These are phyloP conservation scores for Vitis hybrid DNA, from an alignment of 177 flowering plant species.

Conservation along the genomic window DNA sequence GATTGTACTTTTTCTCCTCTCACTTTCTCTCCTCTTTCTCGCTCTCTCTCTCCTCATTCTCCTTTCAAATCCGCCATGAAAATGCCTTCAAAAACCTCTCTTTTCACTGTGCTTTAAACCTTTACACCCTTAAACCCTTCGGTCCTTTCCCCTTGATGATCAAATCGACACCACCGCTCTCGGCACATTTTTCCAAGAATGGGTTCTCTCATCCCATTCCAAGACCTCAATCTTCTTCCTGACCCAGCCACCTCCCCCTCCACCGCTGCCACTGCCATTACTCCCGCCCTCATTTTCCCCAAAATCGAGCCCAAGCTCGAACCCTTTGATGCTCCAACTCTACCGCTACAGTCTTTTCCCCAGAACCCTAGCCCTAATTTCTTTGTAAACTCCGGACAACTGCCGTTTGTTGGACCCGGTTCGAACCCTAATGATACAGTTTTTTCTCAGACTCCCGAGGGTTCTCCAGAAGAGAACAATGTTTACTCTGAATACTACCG, in stretches of 20 bases:
- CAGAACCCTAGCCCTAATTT: slow-evolving; percentile 14
- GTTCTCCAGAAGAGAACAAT: slow-evolving; percentile 19
- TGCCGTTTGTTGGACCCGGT: slow-evolving; percentile 9
- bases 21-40: too few relatives aligned
- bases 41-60: too few relatives aligned
- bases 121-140: background rate
- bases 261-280: background rate
- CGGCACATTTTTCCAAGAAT: slow-evolving; percentile 17
- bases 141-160: background rate
- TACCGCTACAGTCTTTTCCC: slow-evolving; percentile 1
- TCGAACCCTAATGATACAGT: background rate
- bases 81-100: background rate
- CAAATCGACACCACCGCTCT: background rate
- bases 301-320: slow-evolving; percentile 53
- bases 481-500: slow-evolving; percentile 59
- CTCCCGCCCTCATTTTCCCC: slow-evolving; percentile 19
- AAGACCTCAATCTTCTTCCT: slow-evolving; percentile 52
- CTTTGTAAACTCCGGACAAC: slow-evolving; percentile 9
- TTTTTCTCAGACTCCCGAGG: slow-evolving; percentile 5
- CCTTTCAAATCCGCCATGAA: slow-evolving; percentile 7
- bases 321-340: slow-evolving; percentile 29
- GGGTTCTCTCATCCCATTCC: slow-evolving; percentile 58
- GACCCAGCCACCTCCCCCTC: slow-evolving; percentile 14
- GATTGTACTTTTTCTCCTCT: too few relatives aligned
- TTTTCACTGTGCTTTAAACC: background rate